Evolutionary conservation across 2,329 filamentous ascomycete genomes (phyloP).

Genomic region (Endothia cerciana): DNA sequence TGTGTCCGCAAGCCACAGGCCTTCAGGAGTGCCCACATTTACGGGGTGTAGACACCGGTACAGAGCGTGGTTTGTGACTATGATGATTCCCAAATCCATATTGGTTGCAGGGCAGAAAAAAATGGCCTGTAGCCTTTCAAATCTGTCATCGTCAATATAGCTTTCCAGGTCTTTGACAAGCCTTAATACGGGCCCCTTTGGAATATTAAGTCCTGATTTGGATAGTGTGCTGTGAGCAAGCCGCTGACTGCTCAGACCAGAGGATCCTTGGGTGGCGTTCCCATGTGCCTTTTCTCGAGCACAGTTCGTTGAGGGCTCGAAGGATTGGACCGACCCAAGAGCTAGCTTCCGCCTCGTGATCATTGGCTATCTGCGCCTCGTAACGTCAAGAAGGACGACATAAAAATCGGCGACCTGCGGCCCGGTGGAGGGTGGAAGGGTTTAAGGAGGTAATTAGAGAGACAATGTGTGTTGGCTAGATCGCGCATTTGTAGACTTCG

Average conservation of each 20-base stretch:
- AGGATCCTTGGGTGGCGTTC: background rate
- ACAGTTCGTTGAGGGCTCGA: background rate
- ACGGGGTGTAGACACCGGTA: background rate
- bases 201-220: background rate
- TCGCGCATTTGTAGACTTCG: too few species aligned
- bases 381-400: background rate
- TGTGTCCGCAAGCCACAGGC: background rate
- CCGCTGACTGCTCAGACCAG: background rate
- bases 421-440: too few species aligned
- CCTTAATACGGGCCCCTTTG: background rate
- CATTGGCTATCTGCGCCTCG: background rate
- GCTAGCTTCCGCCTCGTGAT: background rate
- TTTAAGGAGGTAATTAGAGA: too few species aligned
- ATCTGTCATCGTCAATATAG: background rate
- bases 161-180: background rate
- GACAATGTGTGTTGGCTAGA: too few species aligned
- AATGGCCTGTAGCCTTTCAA: background rate
- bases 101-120: background rate
- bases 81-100: background rate
- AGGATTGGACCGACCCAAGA: background rate
- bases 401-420: background rate
- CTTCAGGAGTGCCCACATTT: background rate
- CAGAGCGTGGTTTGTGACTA: background rate
- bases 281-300: background rate
- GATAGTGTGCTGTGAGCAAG: background rate